A percentile compares a stretch with the other conserved stretches of the same genome.
Conservation (phyloP, 495 filamentous ascomycete species). For the Talaromyces proteolyticus region DNA sequence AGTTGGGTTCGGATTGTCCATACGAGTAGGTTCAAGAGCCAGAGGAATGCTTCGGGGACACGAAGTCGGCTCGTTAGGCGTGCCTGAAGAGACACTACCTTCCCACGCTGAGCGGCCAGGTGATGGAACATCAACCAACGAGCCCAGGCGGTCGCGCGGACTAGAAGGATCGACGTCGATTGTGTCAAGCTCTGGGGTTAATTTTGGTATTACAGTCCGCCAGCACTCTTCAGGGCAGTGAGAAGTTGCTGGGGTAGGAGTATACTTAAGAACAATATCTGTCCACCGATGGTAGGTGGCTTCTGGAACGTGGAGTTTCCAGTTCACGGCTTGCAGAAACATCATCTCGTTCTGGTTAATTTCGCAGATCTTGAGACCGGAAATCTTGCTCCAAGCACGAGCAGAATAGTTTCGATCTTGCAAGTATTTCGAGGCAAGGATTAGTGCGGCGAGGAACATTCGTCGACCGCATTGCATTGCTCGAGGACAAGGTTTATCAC, state of each 20-base stretch:
- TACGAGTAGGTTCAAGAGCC: constrained; percentile 52
- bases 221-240: constrained; percentile 43
- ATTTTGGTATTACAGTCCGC: constrained; percentile 67
- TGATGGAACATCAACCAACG: constrained; percentile 11
- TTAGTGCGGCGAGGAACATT: constrained; percentile 93
- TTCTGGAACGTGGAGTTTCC: constrained; percentile 91
- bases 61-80: constrained; percentile 34
- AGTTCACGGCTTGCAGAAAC: constrained; percentile 83
- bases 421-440: constrained; percentile 92
- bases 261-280: constrained; percentile 82
- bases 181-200: constrained; percentile 61
- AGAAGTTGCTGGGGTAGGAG: constrained; percentile 45
- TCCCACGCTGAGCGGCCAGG: constrained; percentile 9
- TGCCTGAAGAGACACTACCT: not conserved
- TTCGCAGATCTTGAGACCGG: constrained; percentile 79
- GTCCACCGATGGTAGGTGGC: constrained; percentile 85
- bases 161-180: constrained; percentile 28
- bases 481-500: constrained; percentile 65
- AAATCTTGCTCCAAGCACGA: constrained; percentile 97
- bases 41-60: constrained; percentile 41
- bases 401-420: constrained; percentile 98
- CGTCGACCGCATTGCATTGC: constrained; percentile 93
- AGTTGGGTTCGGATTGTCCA: constrained; percentile 25
- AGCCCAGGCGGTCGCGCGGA: constrained; percentile 22
- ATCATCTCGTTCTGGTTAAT: constrained; percentile 97